Conservation (phyloP, 129 eudicot genomes). For the Heracleum sosnowskyi region DNA sequence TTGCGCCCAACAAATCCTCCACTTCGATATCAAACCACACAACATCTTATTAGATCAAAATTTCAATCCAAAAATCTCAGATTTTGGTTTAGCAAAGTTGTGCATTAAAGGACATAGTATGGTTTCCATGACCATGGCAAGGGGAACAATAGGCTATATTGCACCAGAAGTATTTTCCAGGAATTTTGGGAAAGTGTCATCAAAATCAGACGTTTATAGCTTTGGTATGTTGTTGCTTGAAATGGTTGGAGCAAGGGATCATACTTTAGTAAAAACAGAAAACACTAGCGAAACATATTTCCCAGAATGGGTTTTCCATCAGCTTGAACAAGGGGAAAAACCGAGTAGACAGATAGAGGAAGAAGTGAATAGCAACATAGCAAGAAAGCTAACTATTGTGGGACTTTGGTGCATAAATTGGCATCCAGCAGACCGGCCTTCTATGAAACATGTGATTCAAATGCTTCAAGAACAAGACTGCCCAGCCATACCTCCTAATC, state of each 20-base stretch:
- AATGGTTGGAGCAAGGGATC: not conserved
- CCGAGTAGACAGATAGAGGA: not conserved
- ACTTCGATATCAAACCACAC: slow-evolving; percentile 5
- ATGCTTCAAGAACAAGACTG: slow-evolving; percentile 1
- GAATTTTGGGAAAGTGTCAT: slow-evolving; percentile 1
- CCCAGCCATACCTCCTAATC: not conserved
- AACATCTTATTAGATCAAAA: not conserved
- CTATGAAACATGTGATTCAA: slow-evolving; percentile 7
- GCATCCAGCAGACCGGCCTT: slow-evolving; percentile 4
- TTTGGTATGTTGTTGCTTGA: slow-evolving; percentile 6
- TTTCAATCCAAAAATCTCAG: not conserved
- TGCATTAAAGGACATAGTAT: not conserved
- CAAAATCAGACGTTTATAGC: slow-evolving; percentile 8
- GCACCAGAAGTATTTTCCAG: slow-evolving; percentile 7
- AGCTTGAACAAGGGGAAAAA: not conserved
- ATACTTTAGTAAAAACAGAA: not conserved
- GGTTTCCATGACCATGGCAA: slow-evolving; percentile 4
- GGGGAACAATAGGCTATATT: slow-evolving; percentile 5
- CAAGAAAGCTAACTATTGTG: not conserved
- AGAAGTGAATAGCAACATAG: not conserved
- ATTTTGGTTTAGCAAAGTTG: slow-evolving; percentile 9
- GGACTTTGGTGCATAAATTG: slow-evolving; percentile 3
- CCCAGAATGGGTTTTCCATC: not conserved
- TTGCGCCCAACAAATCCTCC: not conserved
- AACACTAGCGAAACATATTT: not conserved